Base-by-base conservation (phyloP, 305 asterid species). In the Vinca major region DNA sequence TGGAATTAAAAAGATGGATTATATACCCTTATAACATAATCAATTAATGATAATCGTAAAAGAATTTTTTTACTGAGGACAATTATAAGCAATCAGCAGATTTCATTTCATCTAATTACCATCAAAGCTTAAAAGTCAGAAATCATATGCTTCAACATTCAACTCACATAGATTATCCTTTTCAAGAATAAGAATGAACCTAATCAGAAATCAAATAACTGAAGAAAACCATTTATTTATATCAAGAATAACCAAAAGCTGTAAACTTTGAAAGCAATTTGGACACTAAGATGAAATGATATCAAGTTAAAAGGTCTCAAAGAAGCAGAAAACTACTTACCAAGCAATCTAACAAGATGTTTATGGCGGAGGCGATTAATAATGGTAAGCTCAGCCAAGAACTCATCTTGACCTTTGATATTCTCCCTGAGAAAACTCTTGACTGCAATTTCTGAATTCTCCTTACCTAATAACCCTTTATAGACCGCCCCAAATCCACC, bases 401-500 rank as follows among this genome's bases (percentile, higher is more conserved):
- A 93, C 80, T 93, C 97, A 70, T 86, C 95, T 65, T 91, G 86
- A 0, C 97, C 96, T 69, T 93, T 74, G 49, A 91, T 77, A 14
- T 76, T 91, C 49, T 84, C 99, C 78, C 97, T 91, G 20, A 91
- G 80, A 53, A 93, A 91, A 69, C 89, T 74, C 80, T 93, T 93
- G 10, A 93, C 99, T 0, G 99, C 99, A 64, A 89, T 85, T 68
- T 93, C 95, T 71, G 65, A 17, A 41, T 81, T 80, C 68, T 88
- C 97, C 58, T 70, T 84, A 8, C 64, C 83, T 75, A 93, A 40
- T 33, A 75, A 5, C 8, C 99, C 99, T 71, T 53, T 83, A 55
- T 83, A 89, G 1, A 93, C 99, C 72, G 82, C 89, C 3, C 99
- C 99, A 63, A 70, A 93, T 0, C 99, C 99, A 0, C 99, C 99